phyloP scores from a whole-genome alignment of 139 green algal genomes.

The Coelastrella sp. region DNA sequence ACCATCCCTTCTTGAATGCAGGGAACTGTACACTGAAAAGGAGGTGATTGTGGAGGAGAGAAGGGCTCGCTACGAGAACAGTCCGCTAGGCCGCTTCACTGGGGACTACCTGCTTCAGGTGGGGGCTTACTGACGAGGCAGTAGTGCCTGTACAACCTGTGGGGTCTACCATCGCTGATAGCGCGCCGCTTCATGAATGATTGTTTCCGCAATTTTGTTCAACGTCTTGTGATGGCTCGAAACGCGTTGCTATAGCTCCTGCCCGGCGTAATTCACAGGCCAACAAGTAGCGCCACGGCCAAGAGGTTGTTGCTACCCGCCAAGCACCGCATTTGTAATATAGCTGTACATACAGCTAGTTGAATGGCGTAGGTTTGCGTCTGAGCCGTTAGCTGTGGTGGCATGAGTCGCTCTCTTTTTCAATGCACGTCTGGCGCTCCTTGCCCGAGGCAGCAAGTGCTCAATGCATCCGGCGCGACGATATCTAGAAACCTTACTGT shows the following conservation, averaged over 20 bases:
- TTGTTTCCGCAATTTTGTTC: neutral
- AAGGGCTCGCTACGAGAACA: constrained; percentile 84
- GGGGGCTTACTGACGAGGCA: neutral
- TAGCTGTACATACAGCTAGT: neutral
- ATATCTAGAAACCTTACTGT: neutral
- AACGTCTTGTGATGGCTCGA: no score
- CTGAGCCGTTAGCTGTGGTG: no score
- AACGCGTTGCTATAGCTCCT: no score
- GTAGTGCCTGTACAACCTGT: neutral
- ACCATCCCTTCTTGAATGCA: neutral
- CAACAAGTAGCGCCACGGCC: no score
- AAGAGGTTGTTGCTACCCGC: no score
- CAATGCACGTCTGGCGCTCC: no score
- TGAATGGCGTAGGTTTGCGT: no score
- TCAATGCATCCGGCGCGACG: no score
- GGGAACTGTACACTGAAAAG: constrained; percentile 92
- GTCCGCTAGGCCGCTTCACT: constrained; percentile 47
- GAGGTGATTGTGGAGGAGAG: constrained; percentile 88
- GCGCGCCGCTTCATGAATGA: neutral
- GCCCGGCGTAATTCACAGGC: no score
- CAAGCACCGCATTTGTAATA: neutral
- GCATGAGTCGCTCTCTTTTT: no score
- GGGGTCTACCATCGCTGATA: no score
- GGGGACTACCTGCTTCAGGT: constrained; percentile 14
- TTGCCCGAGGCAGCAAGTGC: no score